Base-by-base conservation (phyloP, 805 yeast species). In the Candida wancherniae region DNA sequence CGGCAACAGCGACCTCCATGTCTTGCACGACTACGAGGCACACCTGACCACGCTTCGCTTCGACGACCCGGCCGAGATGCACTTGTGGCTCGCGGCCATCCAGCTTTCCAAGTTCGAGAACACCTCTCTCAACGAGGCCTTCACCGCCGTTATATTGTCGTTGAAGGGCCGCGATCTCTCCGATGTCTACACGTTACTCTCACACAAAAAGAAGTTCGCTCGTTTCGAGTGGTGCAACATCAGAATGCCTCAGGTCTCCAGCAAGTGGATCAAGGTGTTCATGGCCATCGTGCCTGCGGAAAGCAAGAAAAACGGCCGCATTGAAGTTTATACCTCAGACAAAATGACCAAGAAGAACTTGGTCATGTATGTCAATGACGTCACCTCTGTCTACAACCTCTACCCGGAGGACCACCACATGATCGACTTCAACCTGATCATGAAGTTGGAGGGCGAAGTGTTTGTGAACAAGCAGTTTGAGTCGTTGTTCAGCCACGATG, bases 151-250 rank as follows among this genome's bases (percentile, higher is more conserved):
- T 3, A 55, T 78, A 19, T 52, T 79, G 19, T 72, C 81, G 6
- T 55, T 73, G 6, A 76, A 73, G 42, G 85, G 80, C 1, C 61
- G 75, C 3, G 51, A 60, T 31, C 61, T 79, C 33, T 63, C 72
- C 3, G 86, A 79, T 48, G 64, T 77, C 24, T 75, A 77, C 44
- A 73, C 78, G 2, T 57, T 79, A 12, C 57, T 79, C 40, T 67
- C 75, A 4, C 53, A 53, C 27, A 71, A 71, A 25, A 69, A 66
- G 37, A 64, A 73, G 37, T 69, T 59, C 42, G 47, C 65, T 4
- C 63, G 67, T 39, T 69, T 57, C 26, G 85, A 79, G 45, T 77
- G 83, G 82, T 73, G 77, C 50, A 72, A 75, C 47, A 51, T 79
- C 40, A 59, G 81, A 36, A 69, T 78, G 43, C 80, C 80, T 8